Evolutionary conservation across 768 basidiomycete genomes (phyloP).

Genomic region (Termitomyces eurrhizus): DNA sequence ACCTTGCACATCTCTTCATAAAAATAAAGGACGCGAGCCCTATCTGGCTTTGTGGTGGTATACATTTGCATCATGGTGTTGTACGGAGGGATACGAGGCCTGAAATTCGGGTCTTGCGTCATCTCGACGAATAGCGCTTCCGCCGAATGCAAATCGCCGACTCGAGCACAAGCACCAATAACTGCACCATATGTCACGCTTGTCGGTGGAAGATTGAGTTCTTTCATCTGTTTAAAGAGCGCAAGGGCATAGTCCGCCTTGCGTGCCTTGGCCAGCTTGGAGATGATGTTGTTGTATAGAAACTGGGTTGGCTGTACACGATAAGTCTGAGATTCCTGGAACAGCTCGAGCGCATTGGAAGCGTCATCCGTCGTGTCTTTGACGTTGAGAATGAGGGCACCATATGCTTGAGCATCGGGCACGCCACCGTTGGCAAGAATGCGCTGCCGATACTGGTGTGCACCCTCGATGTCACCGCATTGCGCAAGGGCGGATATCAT

Average conservation of each 20-base stretch:
- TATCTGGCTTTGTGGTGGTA: constrained; percentile 84
- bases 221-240: constrained; percentile 87
- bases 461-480: constrained; percentile 71
- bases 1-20: constrained; percentile 61
- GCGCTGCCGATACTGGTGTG: constrained; percentile 74
- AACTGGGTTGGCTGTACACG: constrained; percentile 79
- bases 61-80: constrained; percentile 99
- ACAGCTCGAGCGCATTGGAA: constrained; percentile 79
- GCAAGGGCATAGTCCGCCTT: constrained; percentile 88
- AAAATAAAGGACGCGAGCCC: constrained; percentile 71
- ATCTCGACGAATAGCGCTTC: constrained; percentile 86
- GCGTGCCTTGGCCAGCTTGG: constrained; percentile 90
- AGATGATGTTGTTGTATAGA: constrained; percentile 97
- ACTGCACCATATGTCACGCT: constrained; percentile 95
- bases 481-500: constrained; percentile 90
- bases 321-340: constrained; percentile 67
- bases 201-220: constrained; percentile 52
- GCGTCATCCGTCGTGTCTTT: constrained; percentile 97
- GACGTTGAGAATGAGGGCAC: constrained; percentile 79
- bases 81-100: constrained; percentile 88
- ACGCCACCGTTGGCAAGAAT: constrained; percentile 74
- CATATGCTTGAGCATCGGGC: constrained; percentile 89
- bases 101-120: constrained; percentile 67
- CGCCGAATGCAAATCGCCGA: constrained; percentile 82
- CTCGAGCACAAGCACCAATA: constrained; percentile 90